A percentile compares a stretch with the other conserved stretches of the same genome.
Conservation (phyloP, 768 basidiomycete species). For the Mycena haematopus region DNA sequence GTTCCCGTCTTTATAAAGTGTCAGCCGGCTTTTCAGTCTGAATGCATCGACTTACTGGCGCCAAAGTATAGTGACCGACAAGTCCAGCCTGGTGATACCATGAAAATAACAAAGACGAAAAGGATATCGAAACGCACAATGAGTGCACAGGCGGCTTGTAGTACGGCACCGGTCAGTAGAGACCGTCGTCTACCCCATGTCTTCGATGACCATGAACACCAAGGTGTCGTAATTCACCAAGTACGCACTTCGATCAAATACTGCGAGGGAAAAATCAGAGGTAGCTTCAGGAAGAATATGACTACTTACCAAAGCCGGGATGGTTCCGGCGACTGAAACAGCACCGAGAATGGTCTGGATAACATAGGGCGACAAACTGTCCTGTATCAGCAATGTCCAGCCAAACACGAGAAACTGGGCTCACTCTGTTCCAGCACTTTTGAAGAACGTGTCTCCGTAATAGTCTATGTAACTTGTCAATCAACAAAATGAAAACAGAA, state of each 20-base stretch:
- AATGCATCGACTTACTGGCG: conserved; percentile 39
- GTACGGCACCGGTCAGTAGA: conserved; percentile 66
- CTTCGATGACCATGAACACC: neutral
- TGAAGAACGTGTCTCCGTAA: conserved; percentile 83
- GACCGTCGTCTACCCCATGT: conserved; percentile 77
- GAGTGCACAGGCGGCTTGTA: conserved; percentile 66
- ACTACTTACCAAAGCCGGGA: conserved; percentile 65
- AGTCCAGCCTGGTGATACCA: conserved; percentile 60
- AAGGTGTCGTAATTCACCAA: neutral
- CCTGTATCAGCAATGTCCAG: neutral
- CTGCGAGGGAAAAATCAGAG: conserved; percentile 31
- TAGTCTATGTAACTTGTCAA: conserved; percentile 54
- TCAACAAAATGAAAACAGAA: conserved; percentile 19
- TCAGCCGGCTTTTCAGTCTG: neutral
- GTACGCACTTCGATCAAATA: conserved; percentile 60
- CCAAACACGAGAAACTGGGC: conserved; percentile 25
- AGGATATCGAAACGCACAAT: conserved; percentile 49
- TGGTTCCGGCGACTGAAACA: conserved; percentile 73
- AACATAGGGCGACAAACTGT: conserved; percentile 69
- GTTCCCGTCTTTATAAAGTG: conserved; percentile 41
- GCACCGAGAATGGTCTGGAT: conserved; percentile 79
- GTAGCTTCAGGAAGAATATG: neutral
- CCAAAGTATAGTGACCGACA: conserved; percentile 73
- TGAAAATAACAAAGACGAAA: neutral
- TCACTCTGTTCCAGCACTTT: conserved; percentile 70